Evolutionary conservation across 129 eudicot genomes (phyloP), one percentile per base, ranked within the genome.

Genomic region (Artemisia annua): DNA sequence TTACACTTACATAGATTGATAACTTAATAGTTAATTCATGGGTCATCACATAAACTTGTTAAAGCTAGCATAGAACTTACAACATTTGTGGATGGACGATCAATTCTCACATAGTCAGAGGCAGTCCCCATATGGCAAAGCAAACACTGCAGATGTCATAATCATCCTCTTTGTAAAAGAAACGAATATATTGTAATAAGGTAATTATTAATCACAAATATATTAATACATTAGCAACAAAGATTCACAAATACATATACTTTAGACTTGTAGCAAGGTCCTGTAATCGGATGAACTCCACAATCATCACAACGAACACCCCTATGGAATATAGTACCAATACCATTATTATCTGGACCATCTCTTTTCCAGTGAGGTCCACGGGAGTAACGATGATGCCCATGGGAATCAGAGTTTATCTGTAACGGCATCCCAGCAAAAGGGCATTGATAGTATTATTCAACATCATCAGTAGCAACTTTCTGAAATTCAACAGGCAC

Each of bases 281-380:
- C 99, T 62, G 75, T 79, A 55, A 94, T 94, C 3, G 99, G 97
- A 74, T 82, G 80, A 46, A 81, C 86, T 48, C 96, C 89, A 78
- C 99, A 94, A 7, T 91, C 96, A 73, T 94, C 94, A 54, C 99
- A 94, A 20, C 84, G 71, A 65, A 94, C 91, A 50, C 99, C 97
- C 64, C 85, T n/a, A n/a, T n/a, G n/a, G n/a, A 90, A 86, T 9
- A 82, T 17, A 73, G 28, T 73, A 18, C 80, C 81, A 1, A 67
- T 4, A 62, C 82, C 86, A 68, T 84, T 80, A 55, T 73, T 66
- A 18, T 75, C 35, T 30, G 28, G 82, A 28, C 68, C 70, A 32
- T 46, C 12, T 60, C 85, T 79, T 69, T 70, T 82, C 59, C 76
- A 71, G 26, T 89, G 85, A 44, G n/a, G 67, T 13, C 52, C 10